Percentiles rank a stretch among this genome's conserved stretches.
These are phyloP conservation scores for Gelatoporia subvermispora DNA, from an alignment of 768 basidiomycete genomes.

Conservation along the genomic window DNA sequence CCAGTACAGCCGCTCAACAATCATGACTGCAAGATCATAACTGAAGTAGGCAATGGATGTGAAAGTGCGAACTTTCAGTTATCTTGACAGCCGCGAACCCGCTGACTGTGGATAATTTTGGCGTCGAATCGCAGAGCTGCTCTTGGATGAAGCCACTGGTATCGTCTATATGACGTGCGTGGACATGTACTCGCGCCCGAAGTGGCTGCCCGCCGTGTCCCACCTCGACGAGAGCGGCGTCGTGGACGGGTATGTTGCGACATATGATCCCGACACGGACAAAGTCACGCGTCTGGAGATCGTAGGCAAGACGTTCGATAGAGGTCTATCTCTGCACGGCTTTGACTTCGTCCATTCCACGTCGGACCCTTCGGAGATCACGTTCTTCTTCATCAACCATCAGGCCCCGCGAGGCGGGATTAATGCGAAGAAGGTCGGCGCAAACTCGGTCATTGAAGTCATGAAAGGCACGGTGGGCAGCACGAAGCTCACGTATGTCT, in stretches of 20 bases:
- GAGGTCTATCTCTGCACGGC: constrained; percentile 38
- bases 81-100: background rate
- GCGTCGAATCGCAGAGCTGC: constrained; percentile 37
- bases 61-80: constrained; percentile 44
- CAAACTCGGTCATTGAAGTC: constrained; percentile 68
- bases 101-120: background rate
- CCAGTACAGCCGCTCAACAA: constrained; percentile 42
- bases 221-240: constrained; percentile 34
- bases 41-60: constrained; percentile 47
- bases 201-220: constrained; percentile 48
- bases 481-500: constrained; percentile 43
- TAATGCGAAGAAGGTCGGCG: constrained; percentile 40
- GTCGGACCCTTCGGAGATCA: constrained; percentile 43
- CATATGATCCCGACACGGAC: constrained; percentile 46
- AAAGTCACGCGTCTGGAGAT: constrained; percentile 42
- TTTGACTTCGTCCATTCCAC: constrained; percentile 62
- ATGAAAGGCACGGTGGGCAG: constrained; percentile 50
- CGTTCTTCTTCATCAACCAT: constrained; percentile 71
- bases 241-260: constrained; percentile 51
- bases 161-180: constrained; percentile 64
- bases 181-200: constrained; percentile 37
- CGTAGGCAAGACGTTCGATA: constrained; percentile 14
- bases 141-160: constrained; percentile 54
- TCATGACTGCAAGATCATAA: constrained; percentile 41
- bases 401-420: constrained; percentile 42